Evolutionary conservation across 768 basidiomycete genomes (phyloP), one percentile per base, ranked within the genome.

Genomic region (Dendrothele bispora): DNA sequence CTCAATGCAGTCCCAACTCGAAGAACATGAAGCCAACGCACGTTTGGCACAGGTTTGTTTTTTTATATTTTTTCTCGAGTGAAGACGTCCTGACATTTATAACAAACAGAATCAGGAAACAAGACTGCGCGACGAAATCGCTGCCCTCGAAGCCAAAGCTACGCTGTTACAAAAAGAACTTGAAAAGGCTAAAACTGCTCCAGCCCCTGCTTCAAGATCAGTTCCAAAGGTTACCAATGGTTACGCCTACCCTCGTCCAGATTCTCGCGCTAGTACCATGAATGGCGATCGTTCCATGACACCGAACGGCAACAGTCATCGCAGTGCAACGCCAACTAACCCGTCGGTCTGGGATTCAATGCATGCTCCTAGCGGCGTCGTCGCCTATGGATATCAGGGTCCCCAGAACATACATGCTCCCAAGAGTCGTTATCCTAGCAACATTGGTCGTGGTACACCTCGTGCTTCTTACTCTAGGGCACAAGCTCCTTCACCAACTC

Each of bases 341-440:
- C 55, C 36, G 20, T 84, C 84, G 2, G 85, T 90, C 11, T 82
- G 84, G 78, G 83, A 89, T 57, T 91, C 90, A 1, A 89, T 78
- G 63, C 74, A 79, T 48, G 74, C 76, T 7, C 75, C 76, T 17
- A 59, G 59, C 8, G 63, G 48, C 32, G 57, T 52, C 52, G 67
- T 61, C 37, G 61, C 59, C 52, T 34, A 50, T 24, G 61, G 35
- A 38, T 17, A 26, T 39, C n/a, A 30, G 20, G 17, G 26, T 17
- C 24, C 24, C 20, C 10, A 47, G 37, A 17, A 15, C 26, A 38
- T 27, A 47, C 42, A 43, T 22, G 30, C 53, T 12, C 34, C 52
- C 4, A 25, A 49, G n/a, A 50, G 43, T 37, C 51, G 47, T 18
- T 58, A 64, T 41, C 39, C 59, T 15, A 17, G 34, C 21, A 49